phyloP scores from a whole-genome alignment of 768 basidiomycete species.

The Hygrophoropsis aurantiaca region DNA sequence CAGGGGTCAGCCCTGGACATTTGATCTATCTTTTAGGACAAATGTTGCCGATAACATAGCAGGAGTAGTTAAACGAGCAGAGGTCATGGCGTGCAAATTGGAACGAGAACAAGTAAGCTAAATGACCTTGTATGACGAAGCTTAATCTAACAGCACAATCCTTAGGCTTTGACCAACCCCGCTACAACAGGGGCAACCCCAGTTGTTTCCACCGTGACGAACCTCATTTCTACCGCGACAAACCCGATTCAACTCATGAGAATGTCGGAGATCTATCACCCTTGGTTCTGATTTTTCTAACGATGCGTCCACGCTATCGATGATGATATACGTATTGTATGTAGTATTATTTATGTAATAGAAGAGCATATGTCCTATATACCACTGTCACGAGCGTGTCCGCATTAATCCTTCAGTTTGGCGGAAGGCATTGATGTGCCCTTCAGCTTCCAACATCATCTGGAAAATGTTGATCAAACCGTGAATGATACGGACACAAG shows the following conservation, averaged over 20 bases:
- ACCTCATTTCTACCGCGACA: constrained; percentile 81
- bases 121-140: constrained; percentile 5
- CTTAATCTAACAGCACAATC: not conserved
- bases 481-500: constrained; percentile 1
- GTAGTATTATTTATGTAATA: constrained; percentile 1
- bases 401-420: constrained; percentile 74
- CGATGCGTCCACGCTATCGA: constrained; percentile 5
- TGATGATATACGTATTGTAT: constrained; percentile 6
- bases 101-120: constrained; percentile 80
- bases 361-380: constrained; percentile 6
- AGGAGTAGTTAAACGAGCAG: constrained; percentile 74
- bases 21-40: constrained; percentile 61
- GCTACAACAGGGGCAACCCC: constrained; percentile 32
- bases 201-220: constrained; percentile 79
- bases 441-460: constrained; percentile 80
- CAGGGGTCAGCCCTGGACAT: constrained; percentile 53
- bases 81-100: constrained; percentile 81
- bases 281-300: constrained; percentile 65
- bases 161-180: constrained; percentile 16
- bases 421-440: constrained; percentile 63
- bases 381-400: constrained; percentile 23
- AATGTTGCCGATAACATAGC: constrained; percentile 61
- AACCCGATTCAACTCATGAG: constrained; percentile 83
- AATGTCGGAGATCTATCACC: constrained; percentile 82
- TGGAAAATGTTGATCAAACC: constrained; percentile 21